Evolutionary conservation across 768 basidiomycete species (phyloP).

Genomic region (Podaxis carcinomalis): DNA sequence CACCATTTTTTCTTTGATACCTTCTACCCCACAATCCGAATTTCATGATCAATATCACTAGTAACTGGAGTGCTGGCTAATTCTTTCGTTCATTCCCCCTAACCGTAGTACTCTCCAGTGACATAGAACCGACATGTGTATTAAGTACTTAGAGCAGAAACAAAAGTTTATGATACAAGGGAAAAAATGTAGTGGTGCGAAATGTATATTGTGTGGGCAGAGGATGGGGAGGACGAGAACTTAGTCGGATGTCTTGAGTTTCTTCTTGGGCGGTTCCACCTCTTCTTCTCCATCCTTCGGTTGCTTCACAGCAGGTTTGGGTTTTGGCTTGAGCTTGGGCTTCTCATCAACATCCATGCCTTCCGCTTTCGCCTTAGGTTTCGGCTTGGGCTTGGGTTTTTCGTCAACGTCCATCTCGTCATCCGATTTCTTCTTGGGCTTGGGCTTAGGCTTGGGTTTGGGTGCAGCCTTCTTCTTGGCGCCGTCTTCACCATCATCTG

Average conservation of each 20-base stretch:
- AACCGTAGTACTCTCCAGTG: not conserved
- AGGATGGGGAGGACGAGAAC: slow-evolving; percentile 11
- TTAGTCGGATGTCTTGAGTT: slow-evolving; percentile 54
- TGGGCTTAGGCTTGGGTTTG: slow-evolving; percentile 41
- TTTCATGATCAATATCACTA: not conserved
- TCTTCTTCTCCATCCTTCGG: slow-evolving; percentile 34
- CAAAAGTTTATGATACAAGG: not conserved
- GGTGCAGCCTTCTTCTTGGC: slow-evolving; percentile 40
- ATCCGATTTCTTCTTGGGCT: slow-evolving; percentile 41
- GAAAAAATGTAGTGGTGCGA: slow-evolving; percentile 13
- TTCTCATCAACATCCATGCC: slow-evolving; percentile 49
- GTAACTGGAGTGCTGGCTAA: not conserved
- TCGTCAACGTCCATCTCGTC: slow-evolving; percentile 42
- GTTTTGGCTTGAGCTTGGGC: slow-evolving; percentile 39
- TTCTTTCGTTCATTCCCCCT: not conserved
- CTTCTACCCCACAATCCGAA: not conserved
- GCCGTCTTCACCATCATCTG: slow-evolving; percentile 35
- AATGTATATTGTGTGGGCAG: slow-evolving; percentile 6
- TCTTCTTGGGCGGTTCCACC: slow-evolving; percentile 70
- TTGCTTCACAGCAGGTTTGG: slow-evolving; percentile 12
- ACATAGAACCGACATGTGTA: not conserved
- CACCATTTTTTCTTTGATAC: not conserved
- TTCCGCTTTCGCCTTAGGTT: slow-evolving; percentile 38
- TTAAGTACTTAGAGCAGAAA: not conserved
- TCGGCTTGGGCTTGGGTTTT: slow-evolving; percentile 35